These are phyloP conservation scores for Haplosporangium sp. DNA, from an alignment of 371 early-diverging fungal species.

Conservation along the genomic window DNA sequence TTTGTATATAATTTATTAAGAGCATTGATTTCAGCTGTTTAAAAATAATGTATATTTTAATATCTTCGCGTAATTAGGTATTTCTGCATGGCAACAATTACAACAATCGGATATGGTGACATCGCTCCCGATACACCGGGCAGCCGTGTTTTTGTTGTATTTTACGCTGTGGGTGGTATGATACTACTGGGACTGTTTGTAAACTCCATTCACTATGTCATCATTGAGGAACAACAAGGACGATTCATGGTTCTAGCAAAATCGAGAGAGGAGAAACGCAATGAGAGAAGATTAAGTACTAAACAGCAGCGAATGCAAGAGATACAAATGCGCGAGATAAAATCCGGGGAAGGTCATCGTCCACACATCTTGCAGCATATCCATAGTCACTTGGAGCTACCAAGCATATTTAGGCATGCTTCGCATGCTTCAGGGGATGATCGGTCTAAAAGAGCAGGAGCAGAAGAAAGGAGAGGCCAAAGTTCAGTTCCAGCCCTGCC, in stretches of 20 bases:
- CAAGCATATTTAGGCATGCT: not conserved
- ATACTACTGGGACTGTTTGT: slow-evolving; percentile 7
- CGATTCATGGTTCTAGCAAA: slow-evolving; percentile 25
- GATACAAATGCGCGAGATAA: slow-evolving; percentile 7
- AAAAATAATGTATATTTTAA: slow-evolving; percentile 20
- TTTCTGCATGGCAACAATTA: slow-evolving; percentile 46
- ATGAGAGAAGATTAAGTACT: slow-evolving; percentile 18
- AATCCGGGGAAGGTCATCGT: not conserved
- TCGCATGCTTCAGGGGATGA: not conserved
- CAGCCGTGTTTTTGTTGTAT: slow-evolving; percentile 35
- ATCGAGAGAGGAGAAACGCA: slow-evolving; percentile 30
- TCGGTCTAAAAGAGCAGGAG: not conserved
- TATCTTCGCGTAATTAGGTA: slow-evolving; percentile 18
- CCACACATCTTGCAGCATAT: not conserved
- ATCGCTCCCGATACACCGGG: slow-evolving; percentile 4
- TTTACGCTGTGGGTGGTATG: slow-evolving; percentile 45
- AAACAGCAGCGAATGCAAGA: slow-evolving; percentile 14
- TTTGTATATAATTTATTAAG: not conserved
- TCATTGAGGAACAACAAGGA: slow-evolving; percentile 39
- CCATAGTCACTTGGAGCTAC: not conserved
- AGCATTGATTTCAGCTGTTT: not conserved
- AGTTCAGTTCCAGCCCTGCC: not conserved
- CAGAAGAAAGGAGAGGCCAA: not conserved
- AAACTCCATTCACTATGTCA: slow-evolving; percentile 42
- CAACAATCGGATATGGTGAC: slow-evolving; percentile 51